phyloP scores from a whole-genome alignment of 2,329 filamentous ascomycete genomes.

The Fusarium scirpi region DNA sequence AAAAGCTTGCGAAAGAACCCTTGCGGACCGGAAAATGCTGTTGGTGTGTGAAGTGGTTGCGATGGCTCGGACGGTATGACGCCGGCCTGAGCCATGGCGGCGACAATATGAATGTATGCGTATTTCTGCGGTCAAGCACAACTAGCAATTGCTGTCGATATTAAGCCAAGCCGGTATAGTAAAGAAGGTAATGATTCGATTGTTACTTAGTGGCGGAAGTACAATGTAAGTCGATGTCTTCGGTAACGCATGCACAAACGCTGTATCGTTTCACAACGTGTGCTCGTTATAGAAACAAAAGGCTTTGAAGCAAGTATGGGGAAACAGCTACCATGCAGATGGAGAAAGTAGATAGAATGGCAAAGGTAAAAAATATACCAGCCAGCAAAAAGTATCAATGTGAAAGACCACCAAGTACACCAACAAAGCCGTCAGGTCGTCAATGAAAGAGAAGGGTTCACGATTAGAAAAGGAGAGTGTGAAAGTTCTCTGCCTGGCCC shows the following conservation, averaged over 20 bases:
- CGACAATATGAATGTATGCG: slow-evolving; percentile 32
- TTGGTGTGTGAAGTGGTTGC: slow-evolving; percentile 42
- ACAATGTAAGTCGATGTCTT: slow-evolving; percentile 26
- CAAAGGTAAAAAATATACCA: slow-evolving; percentile 23
- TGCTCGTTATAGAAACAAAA: slow-evolving; percentile 27
- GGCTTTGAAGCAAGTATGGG: slow-evolving; percentile 17
- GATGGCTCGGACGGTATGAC: slow-evolving; percentile 47
- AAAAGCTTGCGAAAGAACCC: slow-evolving; percentile 49
- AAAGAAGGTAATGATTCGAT: slow-evolving; percentile 22
- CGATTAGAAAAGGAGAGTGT: slow-evolving; percentile 25
- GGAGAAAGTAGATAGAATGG: slow-evolving; percentile 26
- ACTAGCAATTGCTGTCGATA: slow-evolving; percentile 12
- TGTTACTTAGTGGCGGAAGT: slow-evolving; percentile 27
- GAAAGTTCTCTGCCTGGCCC: slow-evolving; percentile 32
- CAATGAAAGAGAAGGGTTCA: slow-evolving; percentile 31
- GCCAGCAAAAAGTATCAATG: slow-evolving; percentile 32
- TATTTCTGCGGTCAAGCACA: slow-evolving; percentile 18
- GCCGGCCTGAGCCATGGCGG: slow-evolving; percentile 51
- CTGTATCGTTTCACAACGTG: slow-evolving; percentile 36
- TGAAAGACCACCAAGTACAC: slow-evolving; percentile 32
- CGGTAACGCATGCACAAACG: slow-evolving; percentile 34
- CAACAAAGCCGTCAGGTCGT: slow-evolving; percentile 31
- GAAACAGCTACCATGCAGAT: slow-evolving; percentile 31
- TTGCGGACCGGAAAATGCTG: slow-evolving; percentile 42
- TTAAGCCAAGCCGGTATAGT: slow-evolving; percentile 20